phyloP scores from a whole-genome alignment of 1,284 basidiomycete species.

The Cystobasidiaceae sp. region DNA sequence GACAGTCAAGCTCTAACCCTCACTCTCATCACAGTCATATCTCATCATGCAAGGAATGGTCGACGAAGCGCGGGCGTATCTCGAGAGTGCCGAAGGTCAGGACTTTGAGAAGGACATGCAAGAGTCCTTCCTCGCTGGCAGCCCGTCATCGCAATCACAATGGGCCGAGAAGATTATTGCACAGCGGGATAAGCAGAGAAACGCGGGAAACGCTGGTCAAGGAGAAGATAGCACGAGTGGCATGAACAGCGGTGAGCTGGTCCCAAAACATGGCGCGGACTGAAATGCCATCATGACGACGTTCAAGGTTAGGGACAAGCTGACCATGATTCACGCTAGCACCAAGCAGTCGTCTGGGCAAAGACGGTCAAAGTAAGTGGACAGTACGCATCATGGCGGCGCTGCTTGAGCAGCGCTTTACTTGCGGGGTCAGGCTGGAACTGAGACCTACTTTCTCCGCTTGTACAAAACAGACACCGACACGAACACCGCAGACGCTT shows the following conservation, averaged over 20 bases:
- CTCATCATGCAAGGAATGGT: slow-evolving; percentile 13
- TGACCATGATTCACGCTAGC: too few relatives aligned
- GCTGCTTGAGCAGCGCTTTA: too few relatives aligned
- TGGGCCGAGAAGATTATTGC: slow-evolving; percentile 4
- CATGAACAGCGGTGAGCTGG: slow-evolving; percentile 24
- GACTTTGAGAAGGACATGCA: slow-evolving; percentile 22
- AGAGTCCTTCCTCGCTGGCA: slow-evolving; percentile 19
- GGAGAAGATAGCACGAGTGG: slow-evolving; percentile 21
- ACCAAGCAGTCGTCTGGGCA: not conserved
- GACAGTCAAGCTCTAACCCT: not conserved
- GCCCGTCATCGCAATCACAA: slow-evolving; percentile 12
- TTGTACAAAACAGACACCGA: not conserved
- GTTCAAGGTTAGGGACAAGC: too few relatives aligned
- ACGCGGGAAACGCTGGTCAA: slow-evolving; percentile 11
- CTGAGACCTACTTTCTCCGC: too few relatives aligned
- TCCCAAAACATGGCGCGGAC: not conserved
- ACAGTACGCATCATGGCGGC: too few relatives aligned
- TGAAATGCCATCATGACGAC: not conserved
- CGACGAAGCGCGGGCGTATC: slow-evolving; percentile 23
- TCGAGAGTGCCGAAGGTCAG: slow-evolving; percentile 17
- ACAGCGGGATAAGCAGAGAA: not conserved
- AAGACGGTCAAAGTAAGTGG: too few relatives aligned
- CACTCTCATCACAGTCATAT: not conserved
- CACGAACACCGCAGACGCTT: not conserved
- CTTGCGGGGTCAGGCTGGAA: too few relatives aligned